Evolutionary conservation across 108 stramenopile species (phyloP).

Genomic region (Cyclostephanos invisitatus): DNA sequence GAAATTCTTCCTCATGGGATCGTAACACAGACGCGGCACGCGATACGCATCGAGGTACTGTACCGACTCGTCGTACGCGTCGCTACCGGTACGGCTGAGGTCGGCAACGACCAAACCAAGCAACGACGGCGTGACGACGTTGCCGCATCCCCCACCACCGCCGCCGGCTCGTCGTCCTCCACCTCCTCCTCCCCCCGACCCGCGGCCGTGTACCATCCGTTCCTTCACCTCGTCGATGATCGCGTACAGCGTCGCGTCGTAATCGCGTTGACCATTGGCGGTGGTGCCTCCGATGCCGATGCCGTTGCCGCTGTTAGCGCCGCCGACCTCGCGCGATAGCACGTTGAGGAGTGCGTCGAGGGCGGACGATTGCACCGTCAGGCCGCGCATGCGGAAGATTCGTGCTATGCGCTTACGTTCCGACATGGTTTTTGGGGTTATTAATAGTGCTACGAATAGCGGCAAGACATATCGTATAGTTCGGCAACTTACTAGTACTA

Average conservation of each 20-base stretch:
- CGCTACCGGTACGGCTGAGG: slow-evolving; percentile 22
- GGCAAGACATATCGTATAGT: too few relatives aligned
- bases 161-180: neutral
- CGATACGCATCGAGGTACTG: slow-evolving; percentile 22
- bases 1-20: slow-evolving; percentile 34
- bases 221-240: slow-evolving; percentile 52
- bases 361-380: slow-evolving; percentile 51
- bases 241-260: slow-evolving; percentile 21
- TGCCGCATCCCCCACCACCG: neutral
- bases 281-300: too few relatives aligned
- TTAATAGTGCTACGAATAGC: too few relatives aligned
- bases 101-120: slow-evolving; percentile 56
- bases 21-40: slow-evolving; percentile 19
- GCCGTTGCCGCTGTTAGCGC: too few relatives aligned
- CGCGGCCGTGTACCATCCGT: slow-evolving; percentile 23
- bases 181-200: neutral
- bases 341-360: slow-evolving; percentile 54
- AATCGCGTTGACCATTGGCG: too few relatives aligned
- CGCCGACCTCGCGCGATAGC: slow-evolving; percentile 34
- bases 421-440: slow-evolving; percentile 19
- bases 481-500: too few relatives aligned
- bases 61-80: slow-evolving; percentile 41
- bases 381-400: slow-evolving; percentile 60
- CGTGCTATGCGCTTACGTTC: slow-evolving; percentile 49
- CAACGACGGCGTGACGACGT: slow-evolving; percentile 46